Percentiles rank a stretch among this genome's conserved stretches.
These are phyloP conservation scores for Ammopiptanthus mongolicus DNA, from an alignment of 306 rosid species.

Conservation along the genomic window DNA sequence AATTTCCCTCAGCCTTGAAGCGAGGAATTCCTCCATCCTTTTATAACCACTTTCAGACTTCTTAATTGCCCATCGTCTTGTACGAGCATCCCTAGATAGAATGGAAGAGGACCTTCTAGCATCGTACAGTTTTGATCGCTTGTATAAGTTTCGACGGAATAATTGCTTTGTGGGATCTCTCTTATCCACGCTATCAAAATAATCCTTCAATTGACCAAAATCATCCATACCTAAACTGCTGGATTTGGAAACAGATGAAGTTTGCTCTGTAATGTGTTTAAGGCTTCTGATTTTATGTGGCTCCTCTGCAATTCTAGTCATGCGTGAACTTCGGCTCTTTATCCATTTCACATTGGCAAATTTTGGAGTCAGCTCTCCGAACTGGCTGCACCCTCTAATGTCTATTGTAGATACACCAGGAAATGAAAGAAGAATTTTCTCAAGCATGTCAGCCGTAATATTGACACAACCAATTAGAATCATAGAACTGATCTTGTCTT, in stretches of 20 bases:
- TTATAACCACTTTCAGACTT: slow-evolving; percentile 89
- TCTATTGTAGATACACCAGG: slow-evolving; percentile 68
- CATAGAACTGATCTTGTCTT: slow-evolving; percentile 70
- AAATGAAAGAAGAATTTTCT: slow-evolving; percentile 69
- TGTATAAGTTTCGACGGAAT: slow-evolving; percentile 83
- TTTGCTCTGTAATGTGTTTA: slow-evolving; percentile 60
- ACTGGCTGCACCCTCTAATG: slow-evolving; percentile 86
- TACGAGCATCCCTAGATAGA: slow-evolving; percentile 97
- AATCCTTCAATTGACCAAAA: slow-evolving; percentile 89
- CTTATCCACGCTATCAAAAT: slow-evolving; percentile 92
- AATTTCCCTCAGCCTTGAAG: slow-evolving; percentile 78
- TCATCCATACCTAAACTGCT: slow-evolving; percentile 66
- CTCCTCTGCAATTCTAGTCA: slow-evolving; percentile 49
- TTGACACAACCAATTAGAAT: slow-evolving; percentile 71
- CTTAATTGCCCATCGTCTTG: slow-evolving; percentile 92
- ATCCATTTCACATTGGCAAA: slow-evolving; percentile 75
- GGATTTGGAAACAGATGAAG: slow-evolving; percentile 46
- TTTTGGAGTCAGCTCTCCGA: slow-evolving; percentile 59
- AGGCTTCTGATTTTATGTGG: slow-evolving; percentile 66
- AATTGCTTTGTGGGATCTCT: slow-evolving; percentile 79
- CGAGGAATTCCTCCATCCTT: slow-evolving; percentile 91
- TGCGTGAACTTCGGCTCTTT: slow-evolving; percentile 55
- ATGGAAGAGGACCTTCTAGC: slow-evolving; percentile 96
- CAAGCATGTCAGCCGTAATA: slow-evolving; percentile 65
- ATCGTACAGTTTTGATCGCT: slow-evolving; percentile 91